Percentiles rank a stretch among this genome's conserved stretches.
phyloP scores from a whole-genome alignment of 176 grass and related monocot species.

The Zoysia pacifica region DNA sequence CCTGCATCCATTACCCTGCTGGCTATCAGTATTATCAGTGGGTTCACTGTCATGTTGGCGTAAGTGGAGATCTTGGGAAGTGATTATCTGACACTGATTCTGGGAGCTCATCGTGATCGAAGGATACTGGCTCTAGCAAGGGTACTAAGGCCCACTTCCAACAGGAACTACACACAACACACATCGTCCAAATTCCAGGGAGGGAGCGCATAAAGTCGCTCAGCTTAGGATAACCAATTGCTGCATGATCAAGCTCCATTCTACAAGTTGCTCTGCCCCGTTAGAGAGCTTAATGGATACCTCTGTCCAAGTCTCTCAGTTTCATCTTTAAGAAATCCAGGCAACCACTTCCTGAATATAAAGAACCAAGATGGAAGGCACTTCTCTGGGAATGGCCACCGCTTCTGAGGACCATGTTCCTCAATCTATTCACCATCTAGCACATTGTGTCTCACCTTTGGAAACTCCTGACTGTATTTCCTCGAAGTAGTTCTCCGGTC shows the following conservation, averaged over 20 bases:
- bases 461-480: constrained; percentile 26
- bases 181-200: constrained; percentile 57
- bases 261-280: constrained; percentile 57
- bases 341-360: constrained; percentile 65
- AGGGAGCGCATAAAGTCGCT: constrained; percentile 67
- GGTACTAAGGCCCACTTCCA: constrained; percentile 55
- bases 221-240: constrained; percentile 66
- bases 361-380: constrained; percentile 70
- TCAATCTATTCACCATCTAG: constrained; percentile 46
- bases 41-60: constrained; percentile 29
- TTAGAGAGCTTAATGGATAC: constrained; percentile 65
- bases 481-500: constrained; percentile 20
- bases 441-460: constrained; percentile 21
- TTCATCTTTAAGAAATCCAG: constrained; percentile 54
- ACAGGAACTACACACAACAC: constrained; percentile 51
- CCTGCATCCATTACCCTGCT: constrained; percentile 47
- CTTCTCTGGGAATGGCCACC: constrained; percentile 50
- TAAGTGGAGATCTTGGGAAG: constrained; percentile 48
- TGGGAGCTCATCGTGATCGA: constrained; percentile 44
- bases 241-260: constrained; percentile 60
- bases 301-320: constrained; percentile 39
- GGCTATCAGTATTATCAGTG: constrained; percentile 26
- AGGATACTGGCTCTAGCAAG: constrained; percentile 50
- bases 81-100: constrained; percentile 54
- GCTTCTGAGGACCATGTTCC: constrained; percentile 33